Evolutionary conservation across 768 basidiomycete genomes (phyloP).

Genomic region (Neoboletus magnificus): DNA sequence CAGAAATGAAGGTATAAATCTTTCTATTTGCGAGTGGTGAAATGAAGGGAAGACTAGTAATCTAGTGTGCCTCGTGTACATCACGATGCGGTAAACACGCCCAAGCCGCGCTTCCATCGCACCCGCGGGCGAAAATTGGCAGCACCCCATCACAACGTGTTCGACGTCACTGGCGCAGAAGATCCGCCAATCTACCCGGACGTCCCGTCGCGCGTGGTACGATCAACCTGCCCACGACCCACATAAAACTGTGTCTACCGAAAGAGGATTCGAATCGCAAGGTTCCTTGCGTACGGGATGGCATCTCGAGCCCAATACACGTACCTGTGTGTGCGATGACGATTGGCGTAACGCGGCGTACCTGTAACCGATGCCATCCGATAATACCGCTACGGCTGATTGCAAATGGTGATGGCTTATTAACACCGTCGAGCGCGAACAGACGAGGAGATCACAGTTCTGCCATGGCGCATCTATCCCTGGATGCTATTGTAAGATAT

Average conservation of each 20-base stretch:
- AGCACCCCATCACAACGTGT: conserved; percentile 8
- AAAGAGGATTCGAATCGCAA: not conserved
- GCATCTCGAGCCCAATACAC: not conserved
- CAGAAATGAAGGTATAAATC: conserved; percentile 1
- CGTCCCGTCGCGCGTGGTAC: not conserved
- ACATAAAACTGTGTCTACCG: not conserved
- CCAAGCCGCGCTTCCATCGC: conserved; percentile 4
- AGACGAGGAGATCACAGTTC: not conserved
- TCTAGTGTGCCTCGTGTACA: conserved; percentile 18
- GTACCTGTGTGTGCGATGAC: not conserved
- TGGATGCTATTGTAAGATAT: not conserved
- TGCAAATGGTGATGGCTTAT: not conserved
- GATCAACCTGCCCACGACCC: not conserved
- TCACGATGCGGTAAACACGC: conserved; percentile 21
- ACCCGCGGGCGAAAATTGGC: conserved; percentile 1
- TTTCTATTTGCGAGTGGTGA: conserved; percentile 8
- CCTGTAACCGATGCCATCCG: not conserved
- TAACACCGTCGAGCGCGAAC: not conserved
- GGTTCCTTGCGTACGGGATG: not conserved
- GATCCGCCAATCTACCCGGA: not conserved
- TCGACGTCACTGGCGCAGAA: not conserved
- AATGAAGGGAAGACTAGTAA: conserved; percentile 9
- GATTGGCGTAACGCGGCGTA: not conserved
- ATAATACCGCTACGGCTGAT: not conserved
- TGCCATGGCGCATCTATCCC: not conserved